A percentile compares a stretch with the other conserved stretches of the same genome.
Evolutionary conservation across 441 rosid genomes (phyloP).

Genomic region (Lagerstroemia fauriei): DNA sequence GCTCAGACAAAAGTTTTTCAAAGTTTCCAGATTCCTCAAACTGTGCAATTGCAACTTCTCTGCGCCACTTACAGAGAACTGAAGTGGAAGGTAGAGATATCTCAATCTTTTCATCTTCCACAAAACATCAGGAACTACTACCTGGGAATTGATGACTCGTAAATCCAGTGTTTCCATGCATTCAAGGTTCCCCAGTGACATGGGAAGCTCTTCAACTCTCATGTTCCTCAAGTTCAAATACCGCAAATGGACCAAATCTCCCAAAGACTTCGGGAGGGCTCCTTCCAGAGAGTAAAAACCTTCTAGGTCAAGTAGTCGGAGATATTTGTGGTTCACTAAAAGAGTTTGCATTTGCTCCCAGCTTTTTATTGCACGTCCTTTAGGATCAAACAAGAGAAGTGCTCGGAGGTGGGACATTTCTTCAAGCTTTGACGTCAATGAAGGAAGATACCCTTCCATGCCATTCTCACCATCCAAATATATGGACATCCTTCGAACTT

Average conservation of each 20-base stretch:
- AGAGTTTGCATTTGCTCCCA: background rate
- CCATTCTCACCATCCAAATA: background rate
- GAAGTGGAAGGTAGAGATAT: slow-evolving; percentile 11
- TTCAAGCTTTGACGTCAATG: background rate
- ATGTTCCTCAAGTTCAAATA: slow-evolving; percentile 11
- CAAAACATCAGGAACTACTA: slow-evolving; percentile 16
- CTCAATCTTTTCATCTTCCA: slow-evolving; percentile 25
- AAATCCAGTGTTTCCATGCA: slow-evolving; percentile 23
- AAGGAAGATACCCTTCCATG: background rate
- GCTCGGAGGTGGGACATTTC: slow-evolving; percentile 14
- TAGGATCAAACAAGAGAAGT: background rate
- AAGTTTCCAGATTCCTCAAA: slow-evolving; percentile 15
- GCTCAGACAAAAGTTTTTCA: slow-evolving; percentile 7
- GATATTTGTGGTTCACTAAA: slow-evolving; percentile 1
- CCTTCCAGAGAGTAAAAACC: slow-evolving; percentile 2
- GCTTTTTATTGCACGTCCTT: background rate
- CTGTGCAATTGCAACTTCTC: background rate
- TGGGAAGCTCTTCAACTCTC: background rate
- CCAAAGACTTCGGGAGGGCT: slow-evolving; percentile 11
- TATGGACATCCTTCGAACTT: slow-evolving; percentile 13
- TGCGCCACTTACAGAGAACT: background rate
- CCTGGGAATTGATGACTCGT: background rate
- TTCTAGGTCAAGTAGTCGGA: slow-evolving; percentile 19
- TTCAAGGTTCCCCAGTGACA: slow-evolving; percentile 20
- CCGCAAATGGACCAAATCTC: slow-evolving; percentile 14